Evolutionary conservation across 2,329 filamentous ascomycete genomes (phyloP).

Genomic region (Penicillium janthinellum): DNA sequence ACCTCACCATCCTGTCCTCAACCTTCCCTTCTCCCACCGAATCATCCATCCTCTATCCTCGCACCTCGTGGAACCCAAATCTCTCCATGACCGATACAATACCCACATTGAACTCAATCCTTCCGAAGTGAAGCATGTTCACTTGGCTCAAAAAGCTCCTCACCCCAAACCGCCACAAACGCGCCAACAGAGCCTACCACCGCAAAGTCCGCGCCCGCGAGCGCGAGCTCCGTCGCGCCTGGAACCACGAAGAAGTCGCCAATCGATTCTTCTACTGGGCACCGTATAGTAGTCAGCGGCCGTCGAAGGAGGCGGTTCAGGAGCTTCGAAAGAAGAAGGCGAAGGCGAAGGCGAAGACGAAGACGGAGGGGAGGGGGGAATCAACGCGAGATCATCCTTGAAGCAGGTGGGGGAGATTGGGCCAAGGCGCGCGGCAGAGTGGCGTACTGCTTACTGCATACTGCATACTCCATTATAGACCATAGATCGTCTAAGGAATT

Average conservation of each 20-base stretch:
- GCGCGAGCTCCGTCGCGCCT: neutral
- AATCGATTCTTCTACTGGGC: conserved; percentile 1
- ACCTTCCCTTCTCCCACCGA: no score
- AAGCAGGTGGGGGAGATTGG: no score
- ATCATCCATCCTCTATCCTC: no score
- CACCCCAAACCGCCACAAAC: neutral
- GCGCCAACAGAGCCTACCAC: neutral
- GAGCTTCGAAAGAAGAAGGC: neutral
- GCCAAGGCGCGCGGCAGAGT: no score
- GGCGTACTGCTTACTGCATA: no score
- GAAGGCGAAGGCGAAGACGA: neutral
- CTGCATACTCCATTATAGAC: no score
- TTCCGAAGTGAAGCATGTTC: neutral
- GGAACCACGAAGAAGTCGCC: neutral
- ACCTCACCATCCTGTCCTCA: no score
- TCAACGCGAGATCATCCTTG: neutral
- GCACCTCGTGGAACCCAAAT: no score
- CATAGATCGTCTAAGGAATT: no score
- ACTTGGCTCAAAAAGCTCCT: neutral
- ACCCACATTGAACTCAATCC: no score
- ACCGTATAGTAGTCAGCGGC: neutral
- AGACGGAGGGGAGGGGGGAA: neutral
- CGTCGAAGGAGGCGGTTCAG: neutral
- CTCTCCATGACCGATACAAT: no score
- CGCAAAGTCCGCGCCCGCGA: neutral